Conservation (phyloP, 148 eudicot genomes). For the Dianthus caryophyllus region DNA sequence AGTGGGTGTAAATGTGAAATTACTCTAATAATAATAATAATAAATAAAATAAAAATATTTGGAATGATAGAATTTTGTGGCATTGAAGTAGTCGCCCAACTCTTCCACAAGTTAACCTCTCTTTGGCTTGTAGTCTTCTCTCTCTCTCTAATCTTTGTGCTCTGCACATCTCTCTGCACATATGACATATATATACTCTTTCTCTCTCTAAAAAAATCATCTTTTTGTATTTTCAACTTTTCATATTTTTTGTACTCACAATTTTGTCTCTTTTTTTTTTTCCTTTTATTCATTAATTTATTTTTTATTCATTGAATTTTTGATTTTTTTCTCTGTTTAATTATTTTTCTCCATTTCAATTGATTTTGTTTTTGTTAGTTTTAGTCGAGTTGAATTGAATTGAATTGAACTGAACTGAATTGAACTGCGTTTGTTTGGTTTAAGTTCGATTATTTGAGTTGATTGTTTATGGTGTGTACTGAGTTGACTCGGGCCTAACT, state of each 20-base stretch:
- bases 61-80: conserved; percentile 9
- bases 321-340: not conserved
- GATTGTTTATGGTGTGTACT: conserved; percentile 25
- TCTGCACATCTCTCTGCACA: not conserved
- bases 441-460: conserved; percentile 4
- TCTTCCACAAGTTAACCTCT: not conserved
- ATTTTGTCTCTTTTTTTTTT: not conserved
- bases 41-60: too few species aligned
- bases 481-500: conserved; percentile 57
- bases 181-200: not conserved
- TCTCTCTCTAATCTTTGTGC: conserved; percentile 16
- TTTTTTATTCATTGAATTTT: not conserved
- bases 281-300: not conserved
- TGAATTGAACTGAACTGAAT: not conserved
- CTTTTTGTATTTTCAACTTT: not conserved
- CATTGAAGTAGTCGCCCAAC: conserved; percentile 23
- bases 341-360: too few species aligned
- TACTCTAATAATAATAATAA: too few species aligned
- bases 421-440: not conserved
- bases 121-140: not conserved
- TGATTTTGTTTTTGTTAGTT: too few species aligned
- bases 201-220: conserved; percentile 10
- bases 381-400: too few species aligned
- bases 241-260: too few species aligned
- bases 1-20: too few species aligned